Percentiles rank a stretch among this genome's conserved stretches.
phyloP scores from a whole-genome alignment of 371 early-diverging fungal genomes.

The Rhizopus delemar region DNA sequence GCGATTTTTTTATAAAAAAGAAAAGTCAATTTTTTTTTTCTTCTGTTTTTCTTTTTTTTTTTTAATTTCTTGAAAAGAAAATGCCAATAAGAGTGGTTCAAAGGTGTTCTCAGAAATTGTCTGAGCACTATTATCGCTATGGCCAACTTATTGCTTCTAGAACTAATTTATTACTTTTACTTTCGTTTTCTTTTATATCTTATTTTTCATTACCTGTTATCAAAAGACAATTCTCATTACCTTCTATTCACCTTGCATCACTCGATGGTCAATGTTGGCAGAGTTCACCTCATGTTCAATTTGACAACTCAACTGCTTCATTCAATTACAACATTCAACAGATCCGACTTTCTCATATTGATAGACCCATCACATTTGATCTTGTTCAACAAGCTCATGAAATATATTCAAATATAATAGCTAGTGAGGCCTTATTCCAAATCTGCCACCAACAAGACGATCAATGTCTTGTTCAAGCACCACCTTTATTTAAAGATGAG shows the following conservation, averaged over 20 bases:
- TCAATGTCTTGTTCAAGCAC: slow-evolving; percentile 58
- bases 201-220: slow-evolving; percentile 28
- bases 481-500: slow-evolving; percentile 40
- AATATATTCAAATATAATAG: slow-evolving; percentile 27
- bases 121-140: slow-evolving; percentile 27
- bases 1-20: no score
- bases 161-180: slow-evolving; percentile 23
- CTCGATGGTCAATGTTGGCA: slow-evolving; percentile 40
- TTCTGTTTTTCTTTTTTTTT: no score
- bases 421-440: slow-evolving; percentile 19
- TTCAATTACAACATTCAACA: slow-evolving; percentile 38
- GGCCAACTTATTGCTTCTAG: slow-evolving; percentile 25
- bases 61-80: not conserved
- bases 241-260: slow-evolving; percentile 14
- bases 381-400: slow-evolving; percentile 25
- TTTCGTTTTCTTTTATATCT: slow-evolving; percentile 27
- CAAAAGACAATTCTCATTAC: slow-evolving; percentile 13
- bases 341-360: slow-evolving; percentile 30
- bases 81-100: slow-evolving; percentile 25
- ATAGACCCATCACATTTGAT: slow-evolving; percentile 27
- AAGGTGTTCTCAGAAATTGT: slow-evolving; percentile 18
- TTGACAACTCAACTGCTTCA: slow-evolving; percentile 17
- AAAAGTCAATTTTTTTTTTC: no score
- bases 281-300: slow-evolving; percentile 37
- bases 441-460: slow-evolving; percentile 33